These are phyloP conservation scores for Angophora floribunda DNA, from an alignment of 345 rosid species.

Conservation along the genomic window DNA sequence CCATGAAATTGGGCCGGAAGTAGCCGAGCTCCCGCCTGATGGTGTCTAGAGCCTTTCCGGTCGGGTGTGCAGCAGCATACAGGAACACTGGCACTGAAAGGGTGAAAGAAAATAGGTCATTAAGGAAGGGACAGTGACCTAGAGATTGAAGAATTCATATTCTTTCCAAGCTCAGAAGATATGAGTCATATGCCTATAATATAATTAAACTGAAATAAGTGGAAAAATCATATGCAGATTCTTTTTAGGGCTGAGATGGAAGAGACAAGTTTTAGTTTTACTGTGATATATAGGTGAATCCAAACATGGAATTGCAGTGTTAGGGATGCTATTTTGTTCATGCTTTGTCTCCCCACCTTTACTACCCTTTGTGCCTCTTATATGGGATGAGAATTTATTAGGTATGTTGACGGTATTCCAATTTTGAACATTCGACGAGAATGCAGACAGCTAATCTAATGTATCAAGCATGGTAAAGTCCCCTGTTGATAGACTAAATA, in stretches of 20 bases:
- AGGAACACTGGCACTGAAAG: conserved; percentile 48
- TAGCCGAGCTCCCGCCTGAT: conserved; percentile 53
- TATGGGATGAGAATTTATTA: background rate
- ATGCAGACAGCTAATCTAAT: background rate
- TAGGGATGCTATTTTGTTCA: background rate
- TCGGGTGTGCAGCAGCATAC: conserved; percentile 53
- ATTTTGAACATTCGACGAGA: background rate
- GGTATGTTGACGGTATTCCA: background rate
- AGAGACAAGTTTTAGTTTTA: background rate
- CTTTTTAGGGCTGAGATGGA: background rate
- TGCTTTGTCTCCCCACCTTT: background rate
- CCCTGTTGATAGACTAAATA: background rate
- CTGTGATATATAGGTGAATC: background rate
- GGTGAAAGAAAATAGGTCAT: background rate
- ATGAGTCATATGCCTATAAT: background rate
- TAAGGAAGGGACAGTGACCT: background rate
- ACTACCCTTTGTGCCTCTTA: background rate
- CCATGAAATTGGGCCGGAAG: conserved; percentile 50
- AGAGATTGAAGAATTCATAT: background rate
- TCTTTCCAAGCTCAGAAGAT: background rate
- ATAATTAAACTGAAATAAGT: background rate
- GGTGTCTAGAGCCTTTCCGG: conserved; percentile 40
- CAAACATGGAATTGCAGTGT: background rate
- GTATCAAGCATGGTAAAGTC: background rate
- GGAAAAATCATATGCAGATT: background rate